Evolutionary conservation across 2,329 filamentous ascomycete genomes (phyloP).

Genomic region (Echinosphaeria canescens): DNA sequence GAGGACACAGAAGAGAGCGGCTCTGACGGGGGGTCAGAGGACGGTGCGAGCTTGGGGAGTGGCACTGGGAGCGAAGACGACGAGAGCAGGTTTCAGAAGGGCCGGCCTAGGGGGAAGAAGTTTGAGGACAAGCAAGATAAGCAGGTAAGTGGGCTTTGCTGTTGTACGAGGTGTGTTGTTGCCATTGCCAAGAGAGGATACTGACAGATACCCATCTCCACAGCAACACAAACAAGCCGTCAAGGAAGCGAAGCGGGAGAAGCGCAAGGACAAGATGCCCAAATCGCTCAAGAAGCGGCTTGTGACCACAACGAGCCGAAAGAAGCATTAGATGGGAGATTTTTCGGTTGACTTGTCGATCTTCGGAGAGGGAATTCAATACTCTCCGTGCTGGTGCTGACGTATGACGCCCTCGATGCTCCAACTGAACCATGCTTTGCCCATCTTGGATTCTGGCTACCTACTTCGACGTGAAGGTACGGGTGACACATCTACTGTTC

Average conservation of each 20-base stretch:
- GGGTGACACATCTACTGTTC: no score
- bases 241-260: conserved; percentile 90
- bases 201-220: conserved; percentile 7
- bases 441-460: neutral
- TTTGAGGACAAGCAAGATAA: conserved; percentile 88
- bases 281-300: conserved; percentile 91
- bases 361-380: neutral
- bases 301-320: conserved; percentile 37
- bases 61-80: conserved; percentile 13
- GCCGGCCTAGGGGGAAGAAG: conserved; percentile 54
- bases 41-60: conserved; percentile 22
- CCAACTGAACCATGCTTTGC: neutral
- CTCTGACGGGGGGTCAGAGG: conserved; percentile 21
- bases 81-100: conserved; percentile 39
- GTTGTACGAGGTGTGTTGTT: no score
- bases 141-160: conserved; percentile 28
- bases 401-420: neutral
- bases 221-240: conserved; percentile 63
- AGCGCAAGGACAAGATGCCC: conserved; percentile 86
- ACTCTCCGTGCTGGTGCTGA: neutral
- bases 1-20: conserved; percentile 14
- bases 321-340: conserved; percentile 29
- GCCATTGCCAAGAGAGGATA: conserved; percentile 1
- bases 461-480: no score
- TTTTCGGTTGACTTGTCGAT: neutral